Evolutionary conservation across 2,329 filamentous ascomycete species (phyloP).

Genomic region (Verruconis gallopava): DNA sequence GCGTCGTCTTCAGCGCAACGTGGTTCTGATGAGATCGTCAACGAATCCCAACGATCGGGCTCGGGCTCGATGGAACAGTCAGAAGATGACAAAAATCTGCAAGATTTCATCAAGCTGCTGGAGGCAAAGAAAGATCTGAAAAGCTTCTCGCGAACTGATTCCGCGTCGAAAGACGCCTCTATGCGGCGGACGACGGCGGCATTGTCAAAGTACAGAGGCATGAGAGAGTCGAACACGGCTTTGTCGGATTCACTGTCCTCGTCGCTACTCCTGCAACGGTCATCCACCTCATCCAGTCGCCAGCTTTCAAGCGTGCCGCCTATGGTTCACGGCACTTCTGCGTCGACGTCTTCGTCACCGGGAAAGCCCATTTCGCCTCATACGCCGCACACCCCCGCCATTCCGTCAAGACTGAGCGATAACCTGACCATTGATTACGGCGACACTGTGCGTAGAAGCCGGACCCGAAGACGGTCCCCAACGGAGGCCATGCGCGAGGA

Average conservation of each 20-base stretch:
- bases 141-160: constrained; percentile 58
- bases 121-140: constrained; percentile 79
- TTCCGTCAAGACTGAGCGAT: constrained; percentile 84
- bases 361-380: constrained; percentile 88
- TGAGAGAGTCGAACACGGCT: constrained; percentile 79
- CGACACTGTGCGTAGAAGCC: constrained; percentile 25
- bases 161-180: constrained; percentile 47
- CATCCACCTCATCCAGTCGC: constrained; percentile 64
- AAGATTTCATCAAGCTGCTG: constrained; percentile 79
- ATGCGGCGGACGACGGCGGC: constrained; percentile 67
- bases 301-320: constrained; percentile 53
- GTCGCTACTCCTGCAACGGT: constrained; percentile 72
- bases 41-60: constrained; percentile 39
- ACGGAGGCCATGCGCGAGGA: constrained; percentile 6
- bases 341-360: constrained; percentile 78
- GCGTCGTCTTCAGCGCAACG: constrained; percentile 50
- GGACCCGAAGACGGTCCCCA: constrained; percentile 9
- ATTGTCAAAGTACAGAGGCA: constrained; percentile 71
- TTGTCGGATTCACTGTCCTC: constrained; percentile 90
- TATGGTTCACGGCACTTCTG: constrained; percentile 50
- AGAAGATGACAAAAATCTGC: constrained; percentile 77
- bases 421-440: constrained; percentile 69
- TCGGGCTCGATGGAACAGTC: constrained; percentile 55
- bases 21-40: constrained; percentile 70
- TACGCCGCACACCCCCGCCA: constrained; percentile 84